Base-by-base conservation (phyloP, 2,329 filamentous ascomycete species). In the Trichoderma sp. region DNA sequence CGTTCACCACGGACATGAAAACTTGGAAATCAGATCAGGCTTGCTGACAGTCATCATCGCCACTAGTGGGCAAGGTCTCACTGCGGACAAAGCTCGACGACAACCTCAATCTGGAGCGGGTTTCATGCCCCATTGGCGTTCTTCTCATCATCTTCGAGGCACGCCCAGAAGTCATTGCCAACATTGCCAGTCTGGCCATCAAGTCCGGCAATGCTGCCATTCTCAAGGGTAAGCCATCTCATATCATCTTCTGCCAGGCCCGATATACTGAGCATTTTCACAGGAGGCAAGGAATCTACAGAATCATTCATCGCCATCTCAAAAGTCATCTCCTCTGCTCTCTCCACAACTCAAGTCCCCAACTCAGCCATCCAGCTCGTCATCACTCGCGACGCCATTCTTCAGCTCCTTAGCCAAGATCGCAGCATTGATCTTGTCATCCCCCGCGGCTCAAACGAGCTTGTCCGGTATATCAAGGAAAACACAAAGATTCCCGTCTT, bases 121-220 rank as follows among this genome's bases (percentile, higher is more conserved):
- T 97, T 58, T 94, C 93, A 52, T 97, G 93, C 78, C 96, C 96
- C 6, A 98, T 99, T 74, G 96, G 96, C 70, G 94, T 98, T n/a
- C 88, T 99, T 53, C 87, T 99, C 73, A 96, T 99, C 81, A 98
- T 99, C 77, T 99, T 99, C 77, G 96, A 99, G 82, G 96, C 96
- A 43, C 91, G 96, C 8, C 96, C 96, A 7, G 96, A 99, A 82
- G 96, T 99, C 73, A 97, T 99, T 77, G 96, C 95, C 77, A 99
- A 99, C 80, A 98, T 99, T 77, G 94, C 96, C 72, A 93, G 94
- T 4, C 86, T 99, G 29, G 94, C 96, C 47, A 92, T 99, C 81
- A 99, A 99, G 80, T 98, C 95, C 14, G 96, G 94, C 75, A 99
- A 99, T 80, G 92, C 96, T 43, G 96, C 94, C 63, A 98, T 99